Evolutionary conservation across 371 early-diverging fungal species (phyloP).

Genomic region (Lichtheimia hyalospora): DNA sequence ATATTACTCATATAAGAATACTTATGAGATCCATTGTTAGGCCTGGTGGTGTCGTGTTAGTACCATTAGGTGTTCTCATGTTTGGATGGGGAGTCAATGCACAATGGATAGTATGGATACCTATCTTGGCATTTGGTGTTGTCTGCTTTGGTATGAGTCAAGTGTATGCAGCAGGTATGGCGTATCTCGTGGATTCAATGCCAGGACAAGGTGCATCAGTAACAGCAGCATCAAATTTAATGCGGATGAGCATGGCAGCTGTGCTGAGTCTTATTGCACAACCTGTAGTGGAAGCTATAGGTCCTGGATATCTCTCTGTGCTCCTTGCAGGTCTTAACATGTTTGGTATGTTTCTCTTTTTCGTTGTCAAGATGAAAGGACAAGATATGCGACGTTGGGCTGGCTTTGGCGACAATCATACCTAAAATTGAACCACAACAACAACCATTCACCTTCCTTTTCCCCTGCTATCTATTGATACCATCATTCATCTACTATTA

Average conservation of each 20-base stretch:
- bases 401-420: slow-evolving; percentile 20
- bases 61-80: slow-evolving; percentile 52
- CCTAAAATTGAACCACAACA: background rate
- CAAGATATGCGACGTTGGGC: slow-evolving; percentile 25
- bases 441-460: background rate
- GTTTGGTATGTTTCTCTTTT: slow-evolving; percentile 22
- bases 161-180: slow-evolving; percentile 48
- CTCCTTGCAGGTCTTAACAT: slow-evolving; percentile 33
- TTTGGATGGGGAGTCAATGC: slow-evolving; percentile 56
- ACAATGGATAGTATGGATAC: slow-evolving; percentile 38
- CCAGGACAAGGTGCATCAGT: slow-evolving; percentile 56
- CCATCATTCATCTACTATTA: background rate
- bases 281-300: slow-evolving; percentile 24
- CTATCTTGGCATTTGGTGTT: slow-evolving; percentile 53
- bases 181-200: slow-evolving; percentile 52
- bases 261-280: slow-evolving; percentile 35
- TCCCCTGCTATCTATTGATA: background rate
- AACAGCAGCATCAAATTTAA: slow-evolving; percentile 52
- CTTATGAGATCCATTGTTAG: slow-evolving; percentile 14
- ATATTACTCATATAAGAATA: background rate
- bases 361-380: slow-evolving; percentile 32
- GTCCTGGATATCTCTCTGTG: slow-evolving; percentile 34
- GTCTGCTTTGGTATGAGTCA: slow-evolving; percentile 63
- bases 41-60: slow-evolving; percentile 50
- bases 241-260: slow-evolving; percentile 50